Conservation (phyloP, 106 monocot genomes). For the Cymbidium sinense region DNA sequence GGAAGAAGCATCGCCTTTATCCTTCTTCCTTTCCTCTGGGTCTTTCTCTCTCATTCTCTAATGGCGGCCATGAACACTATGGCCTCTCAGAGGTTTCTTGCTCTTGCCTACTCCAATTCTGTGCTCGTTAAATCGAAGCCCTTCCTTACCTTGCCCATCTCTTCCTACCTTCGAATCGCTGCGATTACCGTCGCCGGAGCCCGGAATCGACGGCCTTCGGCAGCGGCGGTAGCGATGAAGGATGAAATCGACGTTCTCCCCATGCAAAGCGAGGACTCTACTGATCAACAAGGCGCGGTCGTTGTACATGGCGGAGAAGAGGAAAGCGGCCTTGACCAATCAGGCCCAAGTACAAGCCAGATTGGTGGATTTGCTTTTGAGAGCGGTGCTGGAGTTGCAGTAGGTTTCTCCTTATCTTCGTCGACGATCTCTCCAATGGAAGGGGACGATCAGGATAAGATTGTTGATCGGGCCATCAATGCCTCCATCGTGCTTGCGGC, state of each 20-base stretch:
- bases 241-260: conserved; percentile 20
- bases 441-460: conserved; percentile 21
- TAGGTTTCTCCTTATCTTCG: conserved; percentile 9
- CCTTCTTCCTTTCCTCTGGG: no score
- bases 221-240: background rate
- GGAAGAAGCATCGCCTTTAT: background rate
- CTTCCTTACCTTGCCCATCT: background rate
- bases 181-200: background rate
- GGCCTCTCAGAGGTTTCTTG: conserved; percentile 6
- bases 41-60: background rate
- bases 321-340: background rate
- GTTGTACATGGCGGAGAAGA: background rate
- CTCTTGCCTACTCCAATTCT: background rate
- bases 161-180: background rate
- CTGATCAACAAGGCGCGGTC: conserved; percentile 23
- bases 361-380: conserved; percentile 41
- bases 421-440: conserved; percentile 2
- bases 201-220: background rate
- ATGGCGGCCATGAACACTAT: conserved; percentile 10
- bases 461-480: conserved; percentile 64
- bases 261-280: conserved; percentile 21
- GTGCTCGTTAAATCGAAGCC: background rate
- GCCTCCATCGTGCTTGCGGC: conserved; percentile 78
- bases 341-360: conserved; percentile 5
- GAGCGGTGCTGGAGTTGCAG: conserved; percentile 16